A percentile compares a stretch with the other conserved stretches of the same genome.
Evolutionary conservation across 129 eudicot genomes (phyloP).

Genomic region (Arctium minus): DNA sequence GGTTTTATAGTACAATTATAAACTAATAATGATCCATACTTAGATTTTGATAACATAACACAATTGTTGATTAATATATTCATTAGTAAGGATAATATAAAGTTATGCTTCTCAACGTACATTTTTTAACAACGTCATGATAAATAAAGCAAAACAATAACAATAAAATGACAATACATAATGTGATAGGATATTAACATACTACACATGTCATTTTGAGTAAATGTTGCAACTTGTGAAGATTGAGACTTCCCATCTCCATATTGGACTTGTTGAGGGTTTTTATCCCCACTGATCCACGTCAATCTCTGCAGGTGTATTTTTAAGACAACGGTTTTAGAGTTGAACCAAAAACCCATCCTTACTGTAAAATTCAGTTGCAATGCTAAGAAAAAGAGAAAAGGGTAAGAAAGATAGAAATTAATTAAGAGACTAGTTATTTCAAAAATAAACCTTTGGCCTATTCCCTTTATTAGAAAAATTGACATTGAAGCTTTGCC

Average conservation of each 20-base stretch:
- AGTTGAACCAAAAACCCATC: not conserved
- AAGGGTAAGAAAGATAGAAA: not conserved
- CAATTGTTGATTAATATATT: not conserved
- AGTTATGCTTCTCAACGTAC: not conserved
- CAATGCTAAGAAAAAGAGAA: not conserved
- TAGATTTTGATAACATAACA: not conserved
- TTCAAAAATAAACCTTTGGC: not conserved
- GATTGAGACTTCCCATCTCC: slow-evolving; percentile 55
- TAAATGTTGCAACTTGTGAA: slow-evolving; percentile 65
- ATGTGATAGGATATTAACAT: slow-evolving; percentile 17
- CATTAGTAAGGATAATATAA: not conserved
- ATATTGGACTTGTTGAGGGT: slow-evolving; percentile 65
- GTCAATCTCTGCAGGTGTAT: slow-evolving; percentile 54
- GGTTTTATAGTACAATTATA: not conserved
- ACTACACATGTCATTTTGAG: slow-evolving; percentile 85
- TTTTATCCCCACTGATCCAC: slow-evolving; percentile 81
- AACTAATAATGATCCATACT: not conserved
- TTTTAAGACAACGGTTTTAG: not conserved
- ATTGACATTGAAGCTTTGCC: not conserved
- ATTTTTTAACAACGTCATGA: not conserved
- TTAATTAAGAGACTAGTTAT: not conserved
- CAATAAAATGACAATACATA: not conserved
- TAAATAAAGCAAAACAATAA: not conserved
- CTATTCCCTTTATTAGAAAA: not conserved
- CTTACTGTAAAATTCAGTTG: not conserved